Evolutionary conservation across 768 basidiomycete genomes (phyloP), one percentile per base, ranked within the genome.

Genomic region (Leccinum barrowsii): DNA sequence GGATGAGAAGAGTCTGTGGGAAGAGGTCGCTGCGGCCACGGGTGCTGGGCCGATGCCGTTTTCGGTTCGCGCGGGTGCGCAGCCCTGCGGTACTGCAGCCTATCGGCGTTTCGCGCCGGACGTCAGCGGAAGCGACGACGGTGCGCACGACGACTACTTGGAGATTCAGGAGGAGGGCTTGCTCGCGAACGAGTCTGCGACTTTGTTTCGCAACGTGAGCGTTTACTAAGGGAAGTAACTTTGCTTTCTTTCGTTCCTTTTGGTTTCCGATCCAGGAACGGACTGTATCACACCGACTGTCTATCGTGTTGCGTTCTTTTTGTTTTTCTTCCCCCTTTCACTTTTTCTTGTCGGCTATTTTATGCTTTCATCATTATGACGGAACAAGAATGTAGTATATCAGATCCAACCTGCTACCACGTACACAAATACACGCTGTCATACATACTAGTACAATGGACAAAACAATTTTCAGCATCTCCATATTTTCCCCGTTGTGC

Each of bases 1-100:
- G 2, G 67, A 72, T 19, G 71, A 73, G 49, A 63, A 59, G 50
- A 59, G 52, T 50, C 52, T 73, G 13, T 74, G 71, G 69, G 64
- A 65, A 19, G 71, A 73, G 51, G 61, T 73, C 24, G 62, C 65
- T 44, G 67, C 63, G 30, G 64, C 58, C 44, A 71, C 69, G 2
- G 64, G 61, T 15, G 50, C 47, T 0, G 62, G 56, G 21, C 59
- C 60, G 4, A 37, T 56, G 7, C 22, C 60, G 52, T 63, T 72
- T 34, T 19, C 42, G 42, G 55, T 64, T 1, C 66, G 59, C 47
- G 54, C 24, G 28, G 63, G 66, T 15, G 51, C 57, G 5, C 42
- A 19, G 42, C 46, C 58, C 0, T 68, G 67, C 42, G 60, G 52
- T 12, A 19, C 34, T 5, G 58, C 59, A 5, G n/a, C 55, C 35